Evolutionary conservation across 73 alveolate species (phyloP).

Genomic region (Paramecium primaurelia): DNA sequence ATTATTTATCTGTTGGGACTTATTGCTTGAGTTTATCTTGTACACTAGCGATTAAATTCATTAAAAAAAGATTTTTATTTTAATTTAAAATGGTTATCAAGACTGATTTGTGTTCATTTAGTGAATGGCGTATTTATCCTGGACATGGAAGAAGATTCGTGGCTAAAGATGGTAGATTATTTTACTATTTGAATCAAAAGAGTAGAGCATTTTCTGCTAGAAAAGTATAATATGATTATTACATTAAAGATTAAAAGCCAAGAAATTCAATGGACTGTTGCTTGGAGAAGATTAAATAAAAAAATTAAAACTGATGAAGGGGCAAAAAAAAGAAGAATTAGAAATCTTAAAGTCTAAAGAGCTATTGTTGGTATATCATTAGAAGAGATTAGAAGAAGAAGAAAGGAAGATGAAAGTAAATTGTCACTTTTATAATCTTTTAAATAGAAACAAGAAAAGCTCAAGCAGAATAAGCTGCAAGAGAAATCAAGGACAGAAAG

Average conservation of each 20-base stretch:
- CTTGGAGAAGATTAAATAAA: slow-evolving; percentile 90
- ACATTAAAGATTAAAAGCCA: slow-evolving; percentile 70
- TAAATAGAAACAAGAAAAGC: slow-evolving; percentile 68
- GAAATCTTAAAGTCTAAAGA: slow-evolving; percentile 85
- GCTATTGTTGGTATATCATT: slow-evolving; percentile 92
- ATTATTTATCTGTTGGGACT: neutral
- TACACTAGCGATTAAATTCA: neutral
- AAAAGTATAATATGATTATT: slow-evolving; percentile 5
- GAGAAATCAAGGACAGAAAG: slow-evolving; percentile 81
- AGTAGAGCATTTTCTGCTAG: slow-evolving; percentile 77
- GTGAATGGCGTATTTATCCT: slow-evolving; percentile 89
- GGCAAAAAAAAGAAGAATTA: slow-evolving; percentile 77
- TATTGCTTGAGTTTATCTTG: neutral
- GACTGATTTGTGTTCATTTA: slow-evolving; percentile 89
- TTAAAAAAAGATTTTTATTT: slow-evolving; percentile 35
- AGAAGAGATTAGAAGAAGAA: slow-evolving; percentile 88
- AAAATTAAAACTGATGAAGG: slow-evolving; percentile 84
- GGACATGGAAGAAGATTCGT: slow-evolving; percentile 91
- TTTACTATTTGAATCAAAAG: slow-evolving; percentile 80
- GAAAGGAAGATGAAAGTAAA: slow-evolving; percentile 66
- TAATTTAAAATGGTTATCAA: slow-evolving; percentile 80
- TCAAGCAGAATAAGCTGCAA: slow-evolving; percentile 79
- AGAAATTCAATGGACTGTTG: slow-evolving; percentile 93
- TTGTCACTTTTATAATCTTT: neutral
- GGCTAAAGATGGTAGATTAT: slow-evolving; percentile 89